Conservation (phyloP, 495 filamentous ascomycete genomes). For the Penicillium cataractarum region DNA sequence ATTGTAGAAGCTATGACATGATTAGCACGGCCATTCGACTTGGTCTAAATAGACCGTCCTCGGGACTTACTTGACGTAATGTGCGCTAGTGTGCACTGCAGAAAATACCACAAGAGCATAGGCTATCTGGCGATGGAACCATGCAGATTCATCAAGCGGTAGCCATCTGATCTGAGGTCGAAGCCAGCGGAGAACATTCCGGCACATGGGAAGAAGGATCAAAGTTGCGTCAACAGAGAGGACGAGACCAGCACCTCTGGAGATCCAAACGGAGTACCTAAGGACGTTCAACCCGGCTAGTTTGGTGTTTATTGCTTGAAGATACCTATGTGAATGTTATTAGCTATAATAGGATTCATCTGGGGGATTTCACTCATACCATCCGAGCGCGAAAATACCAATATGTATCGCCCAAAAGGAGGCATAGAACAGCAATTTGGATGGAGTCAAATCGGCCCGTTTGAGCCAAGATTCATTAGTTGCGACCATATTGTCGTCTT, state of each 20-base stretch:
- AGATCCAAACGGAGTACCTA: slow-evolving; percentile 90
- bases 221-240: slow-evolving; percentile 82
- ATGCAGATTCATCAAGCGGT: slow-evolving; percentile 91
- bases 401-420: slow-evolving; percentile 86
- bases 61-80: slow-evolving; percentile 91
- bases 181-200: slow-evolving; percentile 80
- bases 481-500: slow-evolving; percentile 20
- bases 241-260: slow-evolving; percentile 84
- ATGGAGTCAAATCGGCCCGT: slow-evolving; percentile 63
- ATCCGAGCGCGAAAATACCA: slow-evolving; percentile 82
- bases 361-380: slow-evolving; percentile 55
- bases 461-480: slow-evolving; percentile 22
- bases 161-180: slow-evolving; percentile 87
- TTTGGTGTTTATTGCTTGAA: slow-evolving; percentile 67
- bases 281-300: slow-evolving; percentile 81
- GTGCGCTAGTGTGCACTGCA: slow-evolving; percentile 72
- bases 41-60: slow-evolving; percentile 22
- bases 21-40: slow-evolving; percentile 28
- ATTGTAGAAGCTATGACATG: slow-evolving; percentile 78
- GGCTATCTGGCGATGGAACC: slow-evolving; percentile 96
- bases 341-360: slow-evolving; percentile 1
- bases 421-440: slow-evolving; percentile 78
- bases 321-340: slow-evolving; percentile 59
- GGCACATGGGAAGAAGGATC: slow-evolving; percentile 92
- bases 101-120: slow-evolving; percentile 86